Conservation (phyloP, 495 filamentous ascomycete species). For the Lineolata rhizophorae region DNA sequence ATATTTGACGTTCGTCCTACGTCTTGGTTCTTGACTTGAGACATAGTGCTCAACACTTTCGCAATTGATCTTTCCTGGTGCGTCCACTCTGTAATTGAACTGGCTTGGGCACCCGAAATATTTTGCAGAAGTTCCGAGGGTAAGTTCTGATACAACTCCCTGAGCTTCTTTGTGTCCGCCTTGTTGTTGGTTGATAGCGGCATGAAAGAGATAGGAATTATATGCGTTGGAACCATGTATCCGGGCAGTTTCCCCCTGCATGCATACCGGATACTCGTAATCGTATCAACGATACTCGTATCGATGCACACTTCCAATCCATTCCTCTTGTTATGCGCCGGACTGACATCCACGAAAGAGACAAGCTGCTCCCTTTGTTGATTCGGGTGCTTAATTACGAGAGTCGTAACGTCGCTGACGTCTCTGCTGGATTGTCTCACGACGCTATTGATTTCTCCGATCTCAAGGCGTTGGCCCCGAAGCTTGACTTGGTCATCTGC, state of each 20-base stretch:
- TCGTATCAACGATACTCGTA: constrained; percentile 1
- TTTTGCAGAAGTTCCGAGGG: constrained; percentile 31
- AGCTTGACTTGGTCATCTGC: constrained; percentile 68
- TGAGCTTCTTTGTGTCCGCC: constrained; percentile 39
- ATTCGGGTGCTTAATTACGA: constrained; percentile 39
- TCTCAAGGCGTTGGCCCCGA: constrained; percentile 54
- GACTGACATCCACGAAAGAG: constrained; percentile 33
- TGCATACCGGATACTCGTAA: constrained; percentile 21
- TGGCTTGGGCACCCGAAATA: constrained; percentile 18
- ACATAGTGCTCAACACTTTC: constrained; percentile 27
- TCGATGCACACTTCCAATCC: no score
- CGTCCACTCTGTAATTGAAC: constrained; percentile 8
- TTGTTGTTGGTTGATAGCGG: constrained; percentile 60
- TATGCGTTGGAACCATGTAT: constrained; percentile 62
- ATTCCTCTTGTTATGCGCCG: no score
- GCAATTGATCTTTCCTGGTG: constrained; percentile 25
- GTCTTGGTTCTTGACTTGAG: constrained; percentile 18
- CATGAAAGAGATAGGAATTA: constrained; percentile 37
- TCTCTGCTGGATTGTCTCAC: constrained; percentile 27
- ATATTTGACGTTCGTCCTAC: constrained; percentile 38
- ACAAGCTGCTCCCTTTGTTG: constrained; percentile 48
- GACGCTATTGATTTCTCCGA: constrained; percentile 50
- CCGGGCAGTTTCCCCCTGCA: constrained; percentile 38
- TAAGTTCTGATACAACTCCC: constrained; percentile 32
- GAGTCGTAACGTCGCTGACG: constrained; percentile 36